Conservation (phyloP, 352 stramenopile species). For the Pythium sp. region DNA sequence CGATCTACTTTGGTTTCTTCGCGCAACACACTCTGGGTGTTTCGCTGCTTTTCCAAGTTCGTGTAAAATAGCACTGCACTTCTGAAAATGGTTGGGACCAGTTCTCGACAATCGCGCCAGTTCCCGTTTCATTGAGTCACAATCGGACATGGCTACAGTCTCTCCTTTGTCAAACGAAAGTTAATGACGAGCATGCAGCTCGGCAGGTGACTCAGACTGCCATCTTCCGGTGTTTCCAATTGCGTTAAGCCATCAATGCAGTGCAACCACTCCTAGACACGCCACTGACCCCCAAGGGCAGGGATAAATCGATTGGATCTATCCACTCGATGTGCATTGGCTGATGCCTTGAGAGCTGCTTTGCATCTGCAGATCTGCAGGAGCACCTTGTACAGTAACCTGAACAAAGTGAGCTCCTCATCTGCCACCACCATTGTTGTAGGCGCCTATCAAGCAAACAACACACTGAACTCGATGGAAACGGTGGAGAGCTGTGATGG, state of each 20-base stretch:
- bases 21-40: neutral
- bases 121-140: neutral
- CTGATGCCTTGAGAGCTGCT: neutral
- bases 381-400: neutral
- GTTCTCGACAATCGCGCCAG: neutral
- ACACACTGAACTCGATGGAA: neutral
- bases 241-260: neutral
- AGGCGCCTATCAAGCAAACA: neutral
- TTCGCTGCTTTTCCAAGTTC: neutral
- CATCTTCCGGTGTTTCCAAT: neutral
- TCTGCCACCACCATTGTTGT: neutral
- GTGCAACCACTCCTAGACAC: neutral
- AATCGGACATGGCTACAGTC: neutral
- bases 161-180: neutral
- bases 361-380: neutral
- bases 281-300: neutral
- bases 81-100: neutral
- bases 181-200: neutral
- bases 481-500: neutral
- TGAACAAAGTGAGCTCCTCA: neutral
- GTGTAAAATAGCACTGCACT: neutral
- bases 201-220: neutral
- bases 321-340: neutral
- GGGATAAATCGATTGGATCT: neutral
- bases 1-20: neutral